Base-by-base conservation (phyloP, 257 asterid genomes). In the Fraxinus anomala region DNA sequence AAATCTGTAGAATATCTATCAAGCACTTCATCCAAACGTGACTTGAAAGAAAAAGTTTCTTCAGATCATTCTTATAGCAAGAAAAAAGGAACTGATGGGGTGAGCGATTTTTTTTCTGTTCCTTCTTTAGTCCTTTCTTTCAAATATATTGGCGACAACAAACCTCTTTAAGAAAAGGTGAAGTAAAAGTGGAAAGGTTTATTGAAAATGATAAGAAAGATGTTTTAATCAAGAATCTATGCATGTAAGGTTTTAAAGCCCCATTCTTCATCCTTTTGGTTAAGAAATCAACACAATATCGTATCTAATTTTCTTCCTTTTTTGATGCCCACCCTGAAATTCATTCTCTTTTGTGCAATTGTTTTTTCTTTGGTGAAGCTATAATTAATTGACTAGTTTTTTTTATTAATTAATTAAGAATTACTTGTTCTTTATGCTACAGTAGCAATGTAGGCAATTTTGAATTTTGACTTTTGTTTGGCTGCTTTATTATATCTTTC, bases 71-170 rank as follows among this genome's bases (percentile, higher is more conserved):
- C 31, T 76, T 73, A 80, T 71, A 82, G 88, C 88, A 92, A 91
- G 90, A 89, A 76, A 85, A 92, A 91, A 86, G 97, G 97, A 86
- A 86, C 89, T 79, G 97, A 91, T 49, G 97, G 97, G 93, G 97
- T 92, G 76, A 85, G 91, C 79, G 70, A 70, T 49, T 70, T 61
- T 80, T 80, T 33, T 65, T 71, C 59, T 76, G n/a, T 73, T 68
- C 47, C 72, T 26, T 72, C 73, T 39, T 77, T 59, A 49, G 11
- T 63, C 26, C 28, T 78, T 33, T 59, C 77, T 26, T 69, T 68
- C 37, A 36, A 71, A 44, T 63, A 40, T 76, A n/a, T 37, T 5
- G 21, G 30, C 1, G 26, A 54, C 10, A 40, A 30, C 28, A 23
- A 30, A 30, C 68, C 78, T 66, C 80, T 63, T 65, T 56, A 70